Evolutionary conservation across 129 eudicot genomes (phyloP), one percentile per base, ranked within the genome.

Genomic region (Artemisia argyi): DNA sequence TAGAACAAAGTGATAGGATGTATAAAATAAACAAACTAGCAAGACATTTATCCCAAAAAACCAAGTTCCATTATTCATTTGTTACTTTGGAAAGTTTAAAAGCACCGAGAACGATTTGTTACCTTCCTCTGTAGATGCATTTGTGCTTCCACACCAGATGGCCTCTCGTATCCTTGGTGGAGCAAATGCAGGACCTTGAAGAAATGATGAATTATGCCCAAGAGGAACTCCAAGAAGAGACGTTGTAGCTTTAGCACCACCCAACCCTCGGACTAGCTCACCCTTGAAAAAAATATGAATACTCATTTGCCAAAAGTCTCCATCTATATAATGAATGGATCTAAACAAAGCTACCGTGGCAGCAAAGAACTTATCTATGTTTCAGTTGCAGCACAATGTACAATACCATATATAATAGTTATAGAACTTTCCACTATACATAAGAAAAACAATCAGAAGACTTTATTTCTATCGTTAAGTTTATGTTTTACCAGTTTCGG

Each of bases 121-220:
- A 85, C 98, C 98, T 90, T 85, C 96, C 80, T 93, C 98, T 22
- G 98, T 93, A 42, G 96, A 71, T 52, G 97, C 39, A 71, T 93
- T 93, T 66, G 98, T 93, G 85, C 98, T 93, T 52, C 90, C 98
- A 84, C 91, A 86, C 98, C 98, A 93, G 19, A 93, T 89, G 74
- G 98, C 98, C 65, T 93, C 98, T 85, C 98, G 83, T 57, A 93
- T 93, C 61, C 96, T 85, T 9, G 98, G 98, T 50, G 98, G 98
- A 64, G 96, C 98, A 75, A 93, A 93, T 44, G 98, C 98, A 2
- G 98, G 98, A 74, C 98, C 98, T 66, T 93, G 98, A 42, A 93
- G 97, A 79, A 93, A 93, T 0, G 98, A 93, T 39, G 98, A 93
- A 77, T 93, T 93, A 54, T 93, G 98, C 66, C 98, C 98, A 30